Conservation (phyloP, 306 rosid genomes). For the Pyrus betulifolia region DNA sequence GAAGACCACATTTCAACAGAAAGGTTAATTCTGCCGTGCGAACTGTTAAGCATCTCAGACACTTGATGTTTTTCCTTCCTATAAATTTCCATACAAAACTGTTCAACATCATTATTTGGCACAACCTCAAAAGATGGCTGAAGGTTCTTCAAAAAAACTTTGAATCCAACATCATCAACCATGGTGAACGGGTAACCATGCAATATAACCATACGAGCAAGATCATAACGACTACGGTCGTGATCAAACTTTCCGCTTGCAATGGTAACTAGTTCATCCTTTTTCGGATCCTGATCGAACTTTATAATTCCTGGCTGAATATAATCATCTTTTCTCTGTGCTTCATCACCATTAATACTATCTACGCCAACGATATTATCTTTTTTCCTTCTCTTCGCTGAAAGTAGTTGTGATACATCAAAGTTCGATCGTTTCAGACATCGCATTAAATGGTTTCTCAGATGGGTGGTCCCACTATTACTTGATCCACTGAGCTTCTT, state of each 20-base stretch:
- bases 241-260: constrained; percentile 71
- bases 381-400: constrained; percentile 84
- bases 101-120: constrained; percentile 49
- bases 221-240: constrained; percentile 83
- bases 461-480: constrained; percentile 95
- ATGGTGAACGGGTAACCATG: constrained; percentile 83
- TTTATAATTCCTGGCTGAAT: constrained; percentile 55
- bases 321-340: constrained; percentile 66
- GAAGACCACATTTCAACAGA: constrained; percentile 84
- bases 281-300: constrained; percentile 75
- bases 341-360: constrained; percentile 63
- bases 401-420: constrained; percentile 91
- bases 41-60: constrained; percentile 43
- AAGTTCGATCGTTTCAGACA: constrained; percentile 83
- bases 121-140: constrained; percentile 85
- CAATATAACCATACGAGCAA: constrained; percentile 85
- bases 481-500: constrained; percentile 98
- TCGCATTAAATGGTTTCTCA: constrained; percentile 92
- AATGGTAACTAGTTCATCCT: constrained; percentile 57
- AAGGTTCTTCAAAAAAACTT: constrained; percentile 90
- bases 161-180: constrained; percentile 89
- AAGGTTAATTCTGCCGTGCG: constrained; percentile 76
- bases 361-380: constrained; percentile 54
- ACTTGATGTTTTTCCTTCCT: constrained; percentile 63
- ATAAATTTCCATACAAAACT: constrained; percentile 65